Evolutionary conservation across 177 flowering plant genomes (phyloP).

Genomic region (Vitis hybrid): DNA sequence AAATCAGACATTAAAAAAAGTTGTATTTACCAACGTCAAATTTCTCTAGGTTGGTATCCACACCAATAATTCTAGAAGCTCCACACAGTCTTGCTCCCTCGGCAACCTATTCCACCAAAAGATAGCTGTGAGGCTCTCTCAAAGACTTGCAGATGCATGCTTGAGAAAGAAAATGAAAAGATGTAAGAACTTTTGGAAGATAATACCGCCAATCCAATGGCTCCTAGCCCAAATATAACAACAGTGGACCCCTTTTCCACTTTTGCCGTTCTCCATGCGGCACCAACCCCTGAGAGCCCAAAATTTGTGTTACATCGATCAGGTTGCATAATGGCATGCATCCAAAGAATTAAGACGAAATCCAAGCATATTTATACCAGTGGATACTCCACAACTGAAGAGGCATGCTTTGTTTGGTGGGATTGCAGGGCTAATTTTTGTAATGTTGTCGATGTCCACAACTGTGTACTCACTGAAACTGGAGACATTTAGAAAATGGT

Average conservation of each 20-base stretch:
- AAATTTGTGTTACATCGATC: neutral
- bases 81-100: constrained; percentile 76
- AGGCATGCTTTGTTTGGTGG: constrained; percentile 70
- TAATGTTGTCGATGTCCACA: constrained; percentile 48
- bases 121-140: neutral
- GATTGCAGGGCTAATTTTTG: constrained; percentile 45
- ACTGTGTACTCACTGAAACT: constrained; percentile 76
- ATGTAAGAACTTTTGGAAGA: neutral
- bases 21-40: constrained; percentile 46
- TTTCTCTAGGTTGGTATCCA: constrained; percentile 62
- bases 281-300: constrained; percentile 60
- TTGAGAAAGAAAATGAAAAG: neutral
- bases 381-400: constrained; percentile 73
- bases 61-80: constrained; percentile 71
- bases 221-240: constrained; percentile 79
- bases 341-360: too few relatives aligned
- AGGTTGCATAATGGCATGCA: too few relatives aligned
- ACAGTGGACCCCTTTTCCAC: constrained; percentile 80
- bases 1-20: neutral
- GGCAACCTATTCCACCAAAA: constrained; percentile 53
- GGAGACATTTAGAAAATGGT: constrained; percentile 59
- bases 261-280: constrained; percentile 72
- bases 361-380: constrained; percentile 36
- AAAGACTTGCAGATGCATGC: neutral
- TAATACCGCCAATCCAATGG: constrained; percentile 79